Evolutionary conservation across 257 asterid genomes (phyloP), one percentile per base, ranked within the genome.

Genomic region (Linaria vulgaris): DNA sequence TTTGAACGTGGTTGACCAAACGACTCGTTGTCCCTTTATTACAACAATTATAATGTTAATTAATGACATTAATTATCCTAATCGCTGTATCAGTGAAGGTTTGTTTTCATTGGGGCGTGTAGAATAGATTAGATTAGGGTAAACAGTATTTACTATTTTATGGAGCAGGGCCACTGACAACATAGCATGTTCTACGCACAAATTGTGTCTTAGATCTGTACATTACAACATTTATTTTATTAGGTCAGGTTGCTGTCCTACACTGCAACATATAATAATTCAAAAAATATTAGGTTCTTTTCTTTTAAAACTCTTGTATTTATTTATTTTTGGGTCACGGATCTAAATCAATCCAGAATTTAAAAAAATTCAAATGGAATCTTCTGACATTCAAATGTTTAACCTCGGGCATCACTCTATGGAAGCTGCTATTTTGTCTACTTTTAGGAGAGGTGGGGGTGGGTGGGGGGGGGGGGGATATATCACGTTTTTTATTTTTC

Each of bases 1-100:
- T 68, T 71, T 66, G 74, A 60, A 72, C 63, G 22, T 62, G n/a
- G 78, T 79, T 79, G 85, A 73, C 82, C 56, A 53, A 71, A 70
- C 71, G 52, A 30, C 73, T 71, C 73, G 10, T 38, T 52, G 55
- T 59, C 61, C 3, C 59, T 61, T 44, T 64, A 23, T 70, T 55
- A 71, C 66, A 17, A 68, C 16, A 48, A 4, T 34, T n/a, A n/a
- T n/a, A n/a, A n/a, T n/a, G n/a, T n/a, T n/a, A 63, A 22, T 12
- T 50, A 57, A 45, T 54, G 37, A 52, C 39, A 21, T 45, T 21
- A 19, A 27, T 53, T 53, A 23, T 67, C 50, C 25, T 16, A 56
- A n/a, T n/a, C n/a, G n/a, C n/a, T n/a, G n/a, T 13, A 61, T 56
- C 60, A 70, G 75, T 58, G 74, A 79, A 77, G 81, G 69, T 77